These are phyloP conservation scores for Backusella liffmaniae DNA, from an alignment of 192 early-diverging fungal genomes.

Conservation along the genomic window DNA sequence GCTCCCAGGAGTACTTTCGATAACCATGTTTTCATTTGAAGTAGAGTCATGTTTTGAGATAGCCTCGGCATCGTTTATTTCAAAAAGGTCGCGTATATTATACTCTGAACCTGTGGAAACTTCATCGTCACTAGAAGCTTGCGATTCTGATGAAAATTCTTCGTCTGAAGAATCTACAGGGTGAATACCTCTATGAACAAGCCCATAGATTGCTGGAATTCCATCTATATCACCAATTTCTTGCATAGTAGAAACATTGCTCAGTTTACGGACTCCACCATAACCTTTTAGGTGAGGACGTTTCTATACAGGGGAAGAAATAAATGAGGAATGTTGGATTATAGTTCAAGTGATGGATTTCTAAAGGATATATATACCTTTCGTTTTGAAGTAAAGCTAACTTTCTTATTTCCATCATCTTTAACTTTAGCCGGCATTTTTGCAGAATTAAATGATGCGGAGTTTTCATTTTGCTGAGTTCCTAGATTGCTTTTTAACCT, in stretches of 20 bases:
- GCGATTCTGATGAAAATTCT: neutral
- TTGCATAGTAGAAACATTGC: neutral
- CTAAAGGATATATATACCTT: neutral
- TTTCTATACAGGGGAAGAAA: neutral
- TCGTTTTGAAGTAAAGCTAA: neutral
- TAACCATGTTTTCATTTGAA: neutral
- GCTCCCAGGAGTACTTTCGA: neutral
- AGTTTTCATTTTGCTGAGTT: neutral
- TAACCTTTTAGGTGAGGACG: neutral
- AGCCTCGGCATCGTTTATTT: neutral
- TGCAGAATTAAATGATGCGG: neutral
- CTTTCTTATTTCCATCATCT: neutral
- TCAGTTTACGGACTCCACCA: neutral
- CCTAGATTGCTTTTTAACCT: neutral
- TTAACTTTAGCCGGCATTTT: neutral
- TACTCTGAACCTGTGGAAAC: neutral
- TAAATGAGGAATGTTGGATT: neutral
- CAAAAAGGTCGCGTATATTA: neutral
- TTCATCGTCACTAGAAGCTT: neutral
- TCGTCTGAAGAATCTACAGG: neutral
- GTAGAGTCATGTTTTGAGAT: neutral
- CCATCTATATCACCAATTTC: neutral
- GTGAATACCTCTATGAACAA: neutral
- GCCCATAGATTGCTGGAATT: neutral
- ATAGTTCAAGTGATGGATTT: neutral